Evolutionary conservation across 2,329 filamentous ascomycete species (phyloP), one percentile per base, ranked within the genome.

Genomic region (Anisogramma anomala): DNA sequence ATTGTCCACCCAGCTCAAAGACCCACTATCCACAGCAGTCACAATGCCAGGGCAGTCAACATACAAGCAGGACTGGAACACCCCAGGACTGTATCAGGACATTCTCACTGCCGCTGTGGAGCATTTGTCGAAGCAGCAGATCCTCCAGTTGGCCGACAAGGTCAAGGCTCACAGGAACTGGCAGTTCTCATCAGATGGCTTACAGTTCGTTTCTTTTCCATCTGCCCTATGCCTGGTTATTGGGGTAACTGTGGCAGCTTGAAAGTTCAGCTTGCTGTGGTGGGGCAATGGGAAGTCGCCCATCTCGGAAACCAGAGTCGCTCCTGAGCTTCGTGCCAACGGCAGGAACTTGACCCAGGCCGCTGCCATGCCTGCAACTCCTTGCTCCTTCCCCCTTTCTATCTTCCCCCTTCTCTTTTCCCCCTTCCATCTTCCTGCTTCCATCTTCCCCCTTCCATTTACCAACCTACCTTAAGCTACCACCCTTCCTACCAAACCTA

Each of bases 21-120:
- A 37, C 17, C 26, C 22, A 9, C 22, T 23, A 23, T 23, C 22
- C 26, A 27, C 26, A 6, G 5, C 26, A 10, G 11, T 27, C 26
- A 27, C 26, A 4, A 43, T 33, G 32, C 25, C 25, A 14, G 41
- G 11, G 26, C 26, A 39, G 9, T 15, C 30, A 25, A 15, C 23
- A 40, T 46, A 20, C 49, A 37, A 39, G 10, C 40, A 52, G 49
- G 58, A 54, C 25, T 72, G 68, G 67, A 60, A 60, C 20, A 51
- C 45, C 1, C 46, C 58, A 4, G 53, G 56, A 7, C 58, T 62
- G 14, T 66, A 71, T 33, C 54, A 65, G 43, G 64, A 66, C 30
- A 62, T 72, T 31, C 57, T 72, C 26, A 42, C 63, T 6, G 60
- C 59, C 20, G 43, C 71, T 18, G 52, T 65, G n/a, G 55, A 59